Percentiles rank a stretch among this genome's conserved stretches.
Evolutionary conservation across 2,329 filamentous ascomycete genomes (phyloP).

Genomic region (Teratosphaeria gauchensis): DNA sequence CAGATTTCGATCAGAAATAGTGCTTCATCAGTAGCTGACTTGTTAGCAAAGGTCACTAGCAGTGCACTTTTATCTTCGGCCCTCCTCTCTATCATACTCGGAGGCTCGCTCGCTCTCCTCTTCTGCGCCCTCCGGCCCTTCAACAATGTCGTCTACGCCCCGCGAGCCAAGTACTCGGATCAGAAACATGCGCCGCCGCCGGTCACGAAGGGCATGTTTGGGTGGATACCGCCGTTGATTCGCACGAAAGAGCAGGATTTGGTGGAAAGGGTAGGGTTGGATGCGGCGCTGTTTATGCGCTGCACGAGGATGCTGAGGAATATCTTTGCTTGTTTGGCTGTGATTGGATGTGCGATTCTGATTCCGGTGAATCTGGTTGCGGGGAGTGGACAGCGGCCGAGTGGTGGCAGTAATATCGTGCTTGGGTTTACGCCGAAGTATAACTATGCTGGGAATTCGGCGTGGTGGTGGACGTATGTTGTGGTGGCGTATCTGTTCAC

Average conservation of each 20-base stretch:
- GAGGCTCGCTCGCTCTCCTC: slow-evolving; percentile 46
- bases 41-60: slow-evolving; percentile 38
- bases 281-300: slow-evolving; percentile 82
- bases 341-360: slow-evolving; percentile 67
- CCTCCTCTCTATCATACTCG: slow-evolving; percentile 61
- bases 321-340: slow-evolving; percentile 64
- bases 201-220: slow-evolving; percentile 75
- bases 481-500: slow-evolving; percentile 57
- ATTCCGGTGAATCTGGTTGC: slow-evolving; percentile 60
- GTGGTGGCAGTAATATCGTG: slow-evolving; percentile 30
- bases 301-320: slow-evolving; percentile 87
- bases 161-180: slow-evolving; percentile 86
- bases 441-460: slow-evolving; percentile 30
- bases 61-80: slow-evolving; percentile 63
- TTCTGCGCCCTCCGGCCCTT: slow-evolving; percentile 89
- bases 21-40: slow-evolving; percentile 38
- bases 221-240: slow-evolving; percentile 74
- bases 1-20: neutral
- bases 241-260: slow-evolving; percentile 67
- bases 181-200: slow-evolving; percentile 80
- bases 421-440: slow-evolving; percentile 49
- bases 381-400: slow-evolving; percentile 17
- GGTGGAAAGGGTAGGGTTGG: slow-evolving; percentile 75
- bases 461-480: slow-evolving; percentile 50
- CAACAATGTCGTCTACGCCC: slow-evolving; percentile 87